phyloP scores from a whole-genome alignment of 202 grass and related monocot species.

The Panicum hallii region DNA sequence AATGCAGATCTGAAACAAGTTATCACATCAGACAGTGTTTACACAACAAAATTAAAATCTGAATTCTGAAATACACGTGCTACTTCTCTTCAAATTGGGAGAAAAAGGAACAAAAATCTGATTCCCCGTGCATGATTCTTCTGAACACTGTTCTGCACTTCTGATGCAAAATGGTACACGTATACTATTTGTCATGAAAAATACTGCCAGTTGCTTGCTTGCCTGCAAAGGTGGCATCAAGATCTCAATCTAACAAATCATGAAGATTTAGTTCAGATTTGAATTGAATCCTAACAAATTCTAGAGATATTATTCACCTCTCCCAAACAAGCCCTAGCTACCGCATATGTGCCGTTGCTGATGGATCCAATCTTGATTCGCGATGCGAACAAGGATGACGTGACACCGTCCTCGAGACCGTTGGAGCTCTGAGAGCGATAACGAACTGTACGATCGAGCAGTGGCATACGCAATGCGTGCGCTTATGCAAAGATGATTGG shows the following conservation, averaged over 20 bases:
- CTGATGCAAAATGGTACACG: not conserved
- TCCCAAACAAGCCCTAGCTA: not conserved
- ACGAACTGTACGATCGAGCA: constrained; percentile 21
- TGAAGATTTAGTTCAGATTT: not conserved
- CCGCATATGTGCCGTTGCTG: not conserved
- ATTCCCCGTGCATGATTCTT: not conserved
- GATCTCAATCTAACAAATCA: not conserved
- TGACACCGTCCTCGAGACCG: not conserved
- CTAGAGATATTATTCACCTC: not conserved
- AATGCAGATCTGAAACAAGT: not conserved
- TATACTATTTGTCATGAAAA: not conserved
- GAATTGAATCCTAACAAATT: not conserved
- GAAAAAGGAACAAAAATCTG: not conserved
- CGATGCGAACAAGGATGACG: constrained; percentile 14
- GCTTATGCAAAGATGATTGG: constrained; percentile 20
- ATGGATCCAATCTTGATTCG: not conserved
- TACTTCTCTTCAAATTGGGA: not conserved
- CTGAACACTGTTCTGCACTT: not conserved
- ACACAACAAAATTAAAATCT: not conserved
- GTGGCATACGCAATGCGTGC: not conserved
- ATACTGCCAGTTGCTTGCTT: not conserved
- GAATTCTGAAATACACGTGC: not conserved
- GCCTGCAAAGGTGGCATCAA: not conserved
- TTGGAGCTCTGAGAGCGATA: constrained; percentile 9
- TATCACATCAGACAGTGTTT: not conserved